Base-by-base conservation (phyloP, 75 land plant genomes). In the Picea sitchensis region DNA sequence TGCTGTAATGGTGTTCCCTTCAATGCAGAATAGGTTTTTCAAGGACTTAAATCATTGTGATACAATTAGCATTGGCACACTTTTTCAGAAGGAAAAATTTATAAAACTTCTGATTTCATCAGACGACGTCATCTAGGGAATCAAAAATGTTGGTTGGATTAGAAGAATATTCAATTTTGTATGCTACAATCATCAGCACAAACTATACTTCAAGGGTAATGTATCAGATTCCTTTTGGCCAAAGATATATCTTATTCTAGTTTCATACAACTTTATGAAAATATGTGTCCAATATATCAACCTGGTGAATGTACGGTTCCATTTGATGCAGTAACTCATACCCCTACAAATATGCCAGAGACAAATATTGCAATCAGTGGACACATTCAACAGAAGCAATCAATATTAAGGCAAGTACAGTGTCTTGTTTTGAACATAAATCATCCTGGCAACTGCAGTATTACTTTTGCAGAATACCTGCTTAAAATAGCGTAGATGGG, bases 291-390 rank as follows among this genome's bases (percentile, higher is more conserved):
- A 18, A 58, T 14, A 26, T 38, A 32, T 8, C 62, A 81, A 93
- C 99, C 98, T 98, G 92, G 81, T 95, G 92, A 78, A 98, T 87
- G 73, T 87, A 92, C 21, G 98, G 96, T 79, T 95, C 99, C 94
- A 98, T 89, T 81, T 95, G 91, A 80, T 85, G 95, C 78, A 95
- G 83, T 56, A 98, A 82, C 51, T 95, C 98, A 88, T 88, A 95
- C 13, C 96, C 98, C 98, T 94, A 78, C 5, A 75, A 41, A 36
- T 60, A 58, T 78, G 78, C 14, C 78, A 77, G n/a, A n/a, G 73
- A 77, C 14, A 51, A 38, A 15, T 5, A 14, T 6, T 38, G 17
- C 44, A 4, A 68, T 68, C n/a, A 68, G 36, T 44, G 32, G 72
- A 68, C 6, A 32, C 44, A 68, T 68, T 68, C 72, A 36, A 44